These are phyloP conservation scores for Akanthomyces muscarius DNA, from an alignment of 2,329 filamentous ascomycete species.

Conservation along the genomic window DNA sequence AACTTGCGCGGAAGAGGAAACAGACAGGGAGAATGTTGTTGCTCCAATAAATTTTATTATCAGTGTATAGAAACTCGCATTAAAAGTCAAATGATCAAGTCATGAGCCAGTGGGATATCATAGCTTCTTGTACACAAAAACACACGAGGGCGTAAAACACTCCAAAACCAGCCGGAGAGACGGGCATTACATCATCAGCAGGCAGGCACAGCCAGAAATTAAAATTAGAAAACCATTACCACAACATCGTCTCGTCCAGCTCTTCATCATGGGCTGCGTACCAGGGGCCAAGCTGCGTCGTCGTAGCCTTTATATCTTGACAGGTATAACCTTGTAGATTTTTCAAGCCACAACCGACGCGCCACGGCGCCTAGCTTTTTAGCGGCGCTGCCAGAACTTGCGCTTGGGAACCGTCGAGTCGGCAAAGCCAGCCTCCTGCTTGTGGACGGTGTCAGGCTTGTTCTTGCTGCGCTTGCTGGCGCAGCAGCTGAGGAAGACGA, in stretches of 20 bases:
- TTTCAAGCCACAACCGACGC: background rate
- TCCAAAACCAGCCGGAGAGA: constrained; percentile 14
- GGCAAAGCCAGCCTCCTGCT: constrained; percentile 28
- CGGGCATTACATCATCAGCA: constrained; percentile 13
- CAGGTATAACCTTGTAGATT: background rate
- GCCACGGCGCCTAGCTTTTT: background rate
- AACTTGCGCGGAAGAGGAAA: background rate
- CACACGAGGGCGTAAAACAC: background rate
- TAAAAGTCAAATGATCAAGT: constrained; percentile 5
- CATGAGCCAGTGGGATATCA: constrained; percentile 15
- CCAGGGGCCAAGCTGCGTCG: background rate
- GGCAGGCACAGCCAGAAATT: constrained; percentile 8
- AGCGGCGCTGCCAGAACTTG: constrained; percentile 18
- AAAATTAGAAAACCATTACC: constrained; percentile 13
- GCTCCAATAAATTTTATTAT: background rate
- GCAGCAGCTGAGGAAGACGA: constrained; percentile 62
- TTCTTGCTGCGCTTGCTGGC: constrained; percentile 41
- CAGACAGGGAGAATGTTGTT: too few relatives aligned
- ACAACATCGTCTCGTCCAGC: background rate
- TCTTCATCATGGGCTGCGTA: background rate
- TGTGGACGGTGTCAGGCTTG: constrained; percentile 19
- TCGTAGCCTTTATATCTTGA: background rate
- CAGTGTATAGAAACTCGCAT: constrained; percentile 13
- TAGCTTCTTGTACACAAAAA: constrained; percentile 14
- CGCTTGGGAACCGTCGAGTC: constrained; percentile 9